Evolutionary conservation across 2,329 filamentous ascomycete genomes (phyloP).

Genomic region (Verticillium dahliae): DNA sequence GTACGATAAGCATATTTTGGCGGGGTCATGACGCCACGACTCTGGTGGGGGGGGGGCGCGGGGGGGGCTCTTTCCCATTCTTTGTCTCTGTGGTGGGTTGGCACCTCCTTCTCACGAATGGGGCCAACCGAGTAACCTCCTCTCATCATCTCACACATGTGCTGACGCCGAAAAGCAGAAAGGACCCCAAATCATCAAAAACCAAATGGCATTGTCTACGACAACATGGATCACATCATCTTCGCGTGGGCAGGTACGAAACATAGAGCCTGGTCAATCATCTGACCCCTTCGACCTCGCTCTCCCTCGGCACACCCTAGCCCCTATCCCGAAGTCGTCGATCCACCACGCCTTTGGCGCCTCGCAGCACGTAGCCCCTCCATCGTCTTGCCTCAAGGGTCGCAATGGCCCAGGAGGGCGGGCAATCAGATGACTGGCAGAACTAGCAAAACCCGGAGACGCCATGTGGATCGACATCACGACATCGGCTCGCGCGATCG

Average conservation of each 20-base stretch:
- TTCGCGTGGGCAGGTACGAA: too few species aligned
- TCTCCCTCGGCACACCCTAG: background rate
- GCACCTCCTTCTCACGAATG: too few species aligned
- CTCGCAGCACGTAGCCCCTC: background rate
- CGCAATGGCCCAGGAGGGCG: background rate
- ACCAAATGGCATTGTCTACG: too few species aligned
- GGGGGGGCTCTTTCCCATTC: background rate
- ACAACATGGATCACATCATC: background rate
- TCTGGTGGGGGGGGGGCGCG: too few species aligned
- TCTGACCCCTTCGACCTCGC: background rate
- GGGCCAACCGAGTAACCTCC: too few species aligned
- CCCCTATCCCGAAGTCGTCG: background rate
- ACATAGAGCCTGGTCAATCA: background rate
- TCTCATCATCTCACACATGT: too few species aligned
- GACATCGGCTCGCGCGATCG: background rate
- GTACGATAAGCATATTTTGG: background rate
- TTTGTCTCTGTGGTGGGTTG: background rate
- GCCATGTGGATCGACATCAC: constrained; percentile 1
- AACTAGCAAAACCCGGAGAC: background rate
- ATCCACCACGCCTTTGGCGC: background rate
- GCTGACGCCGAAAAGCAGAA: too few species aligned
- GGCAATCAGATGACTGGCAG: background rate
- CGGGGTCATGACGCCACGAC: constrained; percentile 1
- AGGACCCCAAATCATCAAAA: too few species aligned
- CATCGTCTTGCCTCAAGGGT: background rate